Percentiles rank a stretch among this genome's conserved stretches.
phyloP scores from a whole-genome alignment of 139 green algal species.

The Haematococcus sp. region DNA sequence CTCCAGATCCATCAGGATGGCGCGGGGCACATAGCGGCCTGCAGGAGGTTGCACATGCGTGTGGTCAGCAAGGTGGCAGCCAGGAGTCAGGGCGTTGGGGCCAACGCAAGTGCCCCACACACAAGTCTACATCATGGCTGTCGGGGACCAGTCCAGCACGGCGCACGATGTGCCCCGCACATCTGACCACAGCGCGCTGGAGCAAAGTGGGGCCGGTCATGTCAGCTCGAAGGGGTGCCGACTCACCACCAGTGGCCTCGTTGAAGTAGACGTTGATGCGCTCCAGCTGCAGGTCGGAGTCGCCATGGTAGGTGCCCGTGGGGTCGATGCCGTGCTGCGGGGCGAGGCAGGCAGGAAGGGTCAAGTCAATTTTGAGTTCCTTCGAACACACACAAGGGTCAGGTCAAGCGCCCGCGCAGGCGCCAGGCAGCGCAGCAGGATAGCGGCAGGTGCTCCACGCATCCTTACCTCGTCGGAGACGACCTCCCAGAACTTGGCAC shows the following conservation, averaged over 20 bases:
- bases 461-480: not conserved
- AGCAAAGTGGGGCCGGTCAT: too few species aligned
- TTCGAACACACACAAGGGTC: not conserved
- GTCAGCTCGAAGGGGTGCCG: not conserved
- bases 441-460: too few species aligned
- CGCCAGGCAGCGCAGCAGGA: too few species aligned
- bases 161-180: not conserved
- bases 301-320: constrained; percentile 82
- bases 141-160: not conserved
- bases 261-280: constrained; percentile 95
- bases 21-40: constrained; percentile 95
- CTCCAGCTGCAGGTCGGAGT: constrained; percentile 93
- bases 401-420: not conserved
- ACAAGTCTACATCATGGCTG: too few species aligned
- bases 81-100: not conserved
- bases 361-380: constrained; percentile 41
- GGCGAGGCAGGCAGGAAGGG: too few species aligned
- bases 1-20: constrained; percentile 98
- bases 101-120: not conserved
- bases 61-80: not conserved
- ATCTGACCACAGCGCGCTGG: too few species aligned
- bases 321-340: constrained; percentile 80
- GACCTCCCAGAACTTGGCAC: constrained; percentile 95
- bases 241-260: constrained; percentile 79
- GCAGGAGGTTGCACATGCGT: not conserved